Percentiles rank a stretch among this genome's conserved stretches.
Conservation (phyloP, 2,329 filamentous ascomycete species). For the Paecilomyces sp. region DNA sequence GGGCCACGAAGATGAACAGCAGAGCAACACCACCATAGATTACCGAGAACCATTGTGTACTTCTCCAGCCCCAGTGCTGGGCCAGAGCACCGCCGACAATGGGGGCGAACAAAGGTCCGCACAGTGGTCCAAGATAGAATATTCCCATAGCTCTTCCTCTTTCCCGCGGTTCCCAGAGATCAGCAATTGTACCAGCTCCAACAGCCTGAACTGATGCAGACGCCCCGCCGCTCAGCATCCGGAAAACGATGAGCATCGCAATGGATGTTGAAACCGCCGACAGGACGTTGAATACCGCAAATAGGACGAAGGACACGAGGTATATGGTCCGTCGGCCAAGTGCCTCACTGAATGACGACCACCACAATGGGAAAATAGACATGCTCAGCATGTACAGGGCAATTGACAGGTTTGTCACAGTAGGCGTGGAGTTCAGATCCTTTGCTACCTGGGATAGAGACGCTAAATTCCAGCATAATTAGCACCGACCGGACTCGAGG, state of each 20-base stretch:
- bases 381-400: slow-evolving; percentile 77
- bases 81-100: slow-evolving; percentile 70
- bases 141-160: slow-evolving; percentile 73
- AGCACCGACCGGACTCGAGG: background rate
- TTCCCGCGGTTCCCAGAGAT: slow-evolving; percentile 68
- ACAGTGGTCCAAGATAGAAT: slow-evolving; percentile 73
- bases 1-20: slow-evolving; percentile 33
- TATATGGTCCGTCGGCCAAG: slow-evolving; percentile 71
- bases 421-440: slow-evolving; percentile 56
- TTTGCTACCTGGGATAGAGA: slow-evolving; percentile 57
- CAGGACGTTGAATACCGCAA: slow-evolving; percentile 62
- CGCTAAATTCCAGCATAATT: slow-evolving; percentile 41
- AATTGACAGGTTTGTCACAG: slow-evolving; percentile 67
- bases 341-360: slow-evolving; percentile 71
- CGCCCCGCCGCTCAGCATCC: slow-evolving; percentile 66
- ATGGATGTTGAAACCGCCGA: slow-evolving; percentile 64
- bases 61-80: slow-evolving; percentile 63
- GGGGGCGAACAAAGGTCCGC: slow-evolving; percentile 67
- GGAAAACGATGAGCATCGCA: slow-evolving; percentile 69
- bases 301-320: slow-evolving; percentile 64
- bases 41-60: slow-evolving; percentile 69
- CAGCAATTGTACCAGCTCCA: slow-evolving; percentile 74
- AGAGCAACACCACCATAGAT: slow-evolving; percentile 55
- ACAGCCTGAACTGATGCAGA: slow-evolving; percentile 76
- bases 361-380: slow-evolving; percentile 81